Evolutionary conservation across 441 rosid species (phyloP).

Genomic region (Pelargonium citronellum): DNA sequence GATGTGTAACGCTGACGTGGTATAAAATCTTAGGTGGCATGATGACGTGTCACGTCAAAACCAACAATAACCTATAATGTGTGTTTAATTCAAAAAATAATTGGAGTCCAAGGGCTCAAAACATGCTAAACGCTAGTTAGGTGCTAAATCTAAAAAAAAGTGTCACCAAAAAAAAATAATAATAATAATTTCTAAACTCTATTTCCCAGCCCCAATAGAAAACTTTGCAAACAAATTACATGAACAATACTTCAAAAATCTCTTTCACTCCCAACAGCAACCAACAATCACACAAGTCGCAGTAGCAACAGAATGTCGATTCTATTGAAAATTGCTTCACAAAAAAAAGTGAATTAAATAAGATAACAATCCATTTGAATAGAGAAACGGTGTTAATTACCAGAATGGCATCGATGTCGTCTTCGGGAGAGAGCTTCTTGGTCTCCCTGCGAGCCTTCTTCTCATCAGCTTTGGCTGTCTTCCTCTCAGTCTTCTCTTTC

Average conservation of each 20-base stretch:
- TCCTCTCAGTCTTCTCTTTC: slow-evolving; percentile 80
- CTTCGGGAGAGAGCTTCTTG: slow-evolving; percentile 85
- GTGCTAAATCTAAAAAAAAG: too few relatives aligned
- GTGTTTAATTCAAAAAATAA: too few relatives aligned
- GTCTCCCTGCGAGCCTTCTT: slow-evolving; percentile 73
- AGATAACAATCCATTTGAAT: background rate
- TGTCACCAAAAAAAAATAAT: too few relatives aligned
- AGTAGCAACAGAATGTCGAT: background rate
- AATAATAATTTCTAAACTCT: too few relatives aligned
- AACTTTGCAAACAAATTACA: background rate
- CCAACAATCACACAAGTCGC: background rate
- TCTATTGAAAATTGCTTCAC: background rate
- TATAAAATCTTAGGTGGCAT: too few relatives aligned
- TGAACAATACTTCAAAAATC: background rate
- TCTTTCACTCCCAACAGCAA: background rate
- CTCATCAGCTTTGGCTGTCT: slow-evolving; percentile 83
- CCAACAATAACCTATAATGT: too few relatives aligned
- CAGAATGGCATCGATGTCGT: slow-evolving; percentile 91
- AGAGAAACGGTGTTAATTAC: slow-evolving; percentile 26
- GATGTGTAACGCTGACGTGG: too few relatives aligned
- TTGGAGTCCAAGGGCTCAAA: too few relatives aligned
- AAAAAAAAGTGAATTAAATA: background rate
- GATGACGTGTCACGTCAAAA: too few relatives aligned
- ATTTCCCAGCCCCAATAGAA: background rate
- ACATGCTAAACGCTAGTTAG: too few relatives aligned